Evolutionary conservation across 371 early-diverging fungal species (phyloP).

Genomic region (Fennellomyces sp.): DNA sequence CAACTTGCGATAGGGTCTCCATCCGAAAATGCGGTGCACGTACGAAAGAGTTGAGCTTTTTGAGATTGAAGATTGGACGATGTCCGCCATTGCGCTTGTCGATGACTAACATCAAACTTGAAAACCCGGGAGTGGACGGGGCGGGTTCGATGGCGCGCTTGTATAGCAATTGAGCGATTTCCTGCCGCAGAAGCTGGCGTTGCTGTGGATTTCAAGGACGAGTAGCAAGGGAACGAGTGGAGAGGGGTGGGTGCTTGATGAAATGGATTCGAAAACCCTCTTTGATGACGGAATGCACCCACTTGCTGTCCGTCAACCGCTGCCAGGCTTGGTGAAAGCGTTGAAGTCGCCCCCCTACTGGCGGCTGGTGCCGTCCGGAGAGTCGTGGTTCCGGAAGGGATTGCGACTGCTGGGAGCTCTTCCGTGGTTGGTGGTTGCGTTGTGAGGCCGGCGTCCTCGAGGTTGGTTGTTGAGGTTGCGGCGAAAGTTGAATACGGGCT

Average conservation of each 20-base stretch:
- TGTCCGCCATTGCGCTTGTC: conserved; percentile 22
- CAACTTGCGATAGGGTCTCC: conserved; percentile 21
- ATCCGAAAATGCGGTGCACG: conserved; percentile 22
- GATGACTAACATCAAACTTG: conserved; percentile 22
- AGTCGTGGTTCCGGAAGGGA: too few relatives aligned
- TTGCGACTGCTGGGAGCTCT: too few relatives aligned
- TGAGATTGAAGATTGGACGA: conserved; percentile 27
- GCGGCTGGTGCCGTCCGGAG: too few relatives aligned
- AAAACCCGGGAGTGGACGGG: conserved; percentile 8
- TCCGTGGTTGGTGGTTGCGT: not conserved
- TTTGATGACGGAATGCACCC: not conserved
- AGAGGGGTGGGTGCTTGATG: not conserved
- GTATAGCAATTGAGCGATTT: not conserved
- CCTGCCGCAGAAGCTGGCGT: not conserved
- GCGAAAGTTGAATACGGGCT: not conserved
- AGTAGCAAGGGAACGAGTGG: not conserved
- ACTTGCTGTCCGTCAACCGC: not conserved
- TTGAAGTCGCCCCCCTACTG: conserved; percentile 1
- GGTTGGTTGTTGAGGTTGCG: not conserved
- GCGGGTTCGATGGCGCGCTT: conserved; percentile 11
- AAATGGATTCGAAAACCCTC: not conserved
- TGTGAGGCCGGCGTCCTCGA: not conserved
- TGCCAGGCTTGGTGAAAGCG: not conserved
- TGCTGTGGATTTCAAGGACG: not conserved
- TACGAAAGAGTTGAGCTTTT: conserved; percentile 19